These are phyloP conservation scores for Gracilaria vermiculophylla DNA, from an alignment of 23 red algal species.

Conservation along the genomic window DNA sequence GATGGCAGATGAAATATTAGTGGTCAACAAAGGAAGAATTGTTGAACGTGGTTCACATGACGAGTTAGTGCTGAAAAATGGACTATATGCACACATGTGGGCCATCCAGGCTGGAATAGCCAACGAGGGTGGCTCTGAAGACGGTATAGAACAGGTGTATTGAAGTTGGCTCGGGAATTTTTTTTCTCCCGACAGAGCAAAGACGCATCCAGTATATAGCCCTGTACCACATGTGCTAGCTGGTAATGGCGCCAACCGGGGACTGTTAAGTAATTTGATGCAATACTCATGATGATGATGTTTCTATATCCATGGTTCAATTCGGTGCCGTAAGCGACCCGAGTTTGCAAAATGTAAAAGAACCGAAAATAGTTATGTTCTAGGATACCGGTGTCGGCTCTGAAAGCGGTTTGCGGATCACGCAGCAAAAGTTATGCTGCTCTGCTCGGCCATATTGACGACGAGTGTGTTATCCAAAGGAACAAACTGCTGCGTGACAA, in stretches of 20 bases:
- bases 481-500: conserved; percentile 87
- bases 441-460: conserved; percentile 63
- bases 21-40: conserved; percentile 67
- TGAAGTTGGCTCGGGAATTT: too few relatives aligned
- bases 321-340: background rate
- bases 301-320: background rate
- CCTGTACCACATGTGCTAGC: too few relatives aligned
- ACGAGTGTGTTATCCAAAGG: conserved; percentile 79
- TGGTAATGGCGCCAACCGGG: too few relatives aligned
- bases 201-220: too few relatives aligned
- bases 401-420: conserved; percentile 15
- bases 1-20: conserved; percentile 88
- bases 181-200: too few relatives aligned
- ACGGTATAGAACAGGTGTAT: background rate
- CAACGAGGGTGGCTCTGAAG: background rate
- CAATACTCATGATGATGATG: background rate
- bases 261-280: too few relatives aligned
- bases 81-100: conserved; percentile 68
- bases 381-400: too few relatives aligned
- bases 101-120: conserved; percentile 31
- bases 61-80: conserved; percentile 4
- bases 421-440: conserved; percentile 57
- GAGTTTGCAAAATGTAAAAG: background rate
- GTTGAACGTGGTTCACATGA: conserved; percentile 77
- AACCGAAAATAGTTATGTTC: conserved; percentile 39